Percentiles rank a stretch among this genome's conserved stretches.
These are phyloP conservation scores for Pseudopithomyces maydicus DNA, from an alignment of 2,329 filamentous ascomycete species.

Conservation along the genomic window DNA sequence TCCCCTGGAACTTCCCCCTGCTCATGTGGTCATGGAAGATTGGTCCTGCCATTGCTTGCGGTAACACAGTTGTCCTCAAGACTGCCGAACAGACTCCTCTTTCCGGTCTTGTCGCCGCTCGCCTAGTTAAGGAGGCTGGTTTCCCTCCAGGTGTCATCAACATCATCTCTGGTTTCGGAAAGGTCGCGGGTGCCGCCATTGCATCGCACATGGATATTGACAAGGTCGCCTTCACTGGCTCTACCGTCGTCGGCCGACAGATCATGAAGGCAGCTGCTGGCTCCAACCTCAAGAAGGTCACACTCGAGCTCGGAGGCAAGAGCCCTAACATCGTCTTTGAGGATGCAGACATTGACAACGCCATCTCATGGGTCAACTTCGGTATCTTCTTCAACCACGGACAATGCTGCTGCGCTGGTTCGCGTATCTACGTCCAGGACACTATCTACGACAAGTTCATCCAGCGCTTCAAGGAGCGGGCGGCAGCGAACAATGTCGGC, in stretches of 20 bases:
- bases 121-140: constrained; percentile 73
- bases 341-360: constrained; percentile 77
- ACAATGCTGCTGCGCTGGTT: constrained; percentile 74
- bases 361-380: constrained; percentile 77
- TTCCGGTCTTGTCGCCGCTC: constrained; percentile 68
- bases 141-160: constrained; percentile 81
- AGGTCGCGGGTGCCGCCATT: constrained; percentile 76
- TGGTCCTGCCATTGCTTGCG: constrained; percentile 71
- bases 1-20: constrained; percentile 87
- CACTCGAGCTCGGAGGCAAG: constrained; percentile 80
- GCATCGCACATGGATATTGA: constrained; percentile 78
- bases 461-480: constrained; percentile 77
- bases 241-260: constrained; percentile 71
- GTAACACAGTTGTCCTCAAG: constrained; percentile 76
- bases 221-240: constrained; percentile 84
- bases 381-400: constrained; percentile 65
- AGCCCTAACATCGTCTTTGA: constrained; percentile 80
- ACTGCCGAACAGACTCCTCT: constrained; percentile 78
- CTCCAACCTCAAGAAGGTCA: constrained; percentile 83
- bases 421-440: constrained; percentile 85
- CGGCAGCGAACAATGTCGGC: constrained; percentile 75
- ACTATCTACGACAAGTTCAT: constrained; percentile 88
- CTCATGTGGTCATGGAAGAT: constrained; percentile 87
- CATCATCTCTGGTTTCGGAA: constrained; percentile 78
- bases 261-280: constrained; percentile 82